A percentile compares a stretch with the other conserved stretches of the same genome.
Conservation (phyloP, 2,329 filamentous ascomycete genomes). For the Microsporum audouinii region DNA sequence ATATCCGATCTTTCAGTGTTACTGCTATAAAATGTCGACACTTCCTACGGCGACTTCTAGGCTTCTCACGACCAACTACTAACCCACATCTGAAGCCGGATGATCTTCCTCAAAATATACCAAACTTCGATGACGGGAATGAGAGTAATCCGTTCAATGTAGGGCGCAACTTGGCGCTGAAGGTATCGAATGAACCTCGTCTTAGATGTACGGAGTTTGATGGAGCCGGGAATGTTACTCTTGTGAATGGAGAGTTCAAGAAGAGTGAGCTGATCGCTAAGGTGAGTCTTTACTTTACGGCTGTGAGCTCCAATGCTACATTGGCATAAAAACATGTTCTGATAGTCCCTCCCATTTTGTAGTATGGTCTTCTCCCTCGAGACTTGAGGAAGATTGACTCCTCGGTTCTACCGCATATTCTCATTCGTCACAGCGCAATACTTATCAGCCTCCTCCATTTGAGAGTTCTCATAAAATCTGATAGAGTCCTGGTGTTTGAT, state of each 20-base stretch:
- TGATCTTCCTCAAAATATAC: conserved; percentile 43
- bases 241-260: conserved; percentile 92
- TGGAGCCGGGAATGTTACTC: conserved; percentile 77
- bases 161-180: conserved; percentile 58
- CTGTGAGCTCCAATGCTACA: neutral
- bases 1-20: conserved; percentile 17
- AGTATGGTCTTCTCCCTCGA: conserved; percentile 86
- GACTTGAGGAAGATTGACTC: conserved; percentile 97
- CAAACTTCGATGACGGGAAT: conserved; percentile 48
- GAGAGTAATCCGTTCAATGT: conserved; percentile 55
- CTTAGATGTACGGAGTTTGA: conserved; percentile 92
- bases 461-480: conserved; percentile 86
- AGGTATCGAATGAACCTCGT: conserved; percentile 71
- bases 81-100: conserved; percentile 41
- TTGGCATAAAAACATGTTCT: neutral
- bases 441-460: conserved; percentile 94
- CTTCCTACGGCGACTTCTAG: conserved; percentile 29
- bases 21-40: conserved; percentile 22
- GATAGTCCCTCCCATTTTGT: conserved; percentile 10
- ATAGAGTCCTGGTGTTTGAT: conserved; percentile 90
- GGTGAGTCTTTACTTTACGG: conserved; percentile 37
- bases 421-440: conserved; percentile 85
- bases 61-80: conserved; percentile 24
- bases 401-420: conserved; percentile 85
- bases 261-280: conserved; percentile 96